Evolutionary conservation across 441 rosid species (phyloP), one percentile per base, ranked within the genome.

Genomic region (Macaranga tanarius): DNA sequence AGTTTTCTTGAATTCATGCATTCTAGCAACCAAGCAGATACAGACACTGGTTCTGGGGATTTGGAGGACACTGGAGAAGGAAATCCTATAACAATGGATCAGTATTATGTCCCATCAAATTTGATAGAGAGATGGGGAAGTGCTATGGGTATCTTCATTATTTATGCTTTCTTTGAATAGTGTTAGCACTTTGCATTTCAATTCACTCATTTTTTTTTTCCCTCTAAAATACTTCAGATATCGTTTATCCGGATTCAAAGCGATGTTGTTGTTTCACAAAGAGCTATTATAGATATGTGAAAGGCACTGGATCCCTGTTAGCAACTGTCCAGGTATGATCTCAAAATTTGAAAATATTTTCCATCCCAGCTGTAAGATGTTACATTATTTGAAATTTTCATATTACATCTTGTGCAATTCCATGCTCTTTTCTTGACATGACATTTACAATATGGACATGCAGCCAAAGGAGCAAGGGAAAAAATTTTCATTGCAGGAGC

Each of bases 191-290:
- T 31, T 51, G 74, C 38, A 4, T 31, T 31, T 31, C 38, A 10
- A 52, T 44, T 47, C 12, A 51, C 45, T 67, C 45, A 62, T 8
- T 50, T 51, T 54, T 38, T 20, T 50, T 69, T 42, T 58, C 22
- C 64, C 81, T 87, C 84, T 83, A 73, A 80, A 76, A n/a, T 54
- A 65, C 74, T 67, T 65, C 77, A 94, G 98, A 95, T 73, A 80
- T 92, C 77, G 97, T 95, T 26, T 89, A 89, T 85, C 86, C 97
- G 0, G 96, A 89, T 85, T 95, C 99, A 15, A 88, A 82, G 78
- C 83, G 96, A 62, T 95, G 99, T 16, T 95, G 99, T 76, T 95
- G 99, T 82, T 95, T 95, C 80, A 95, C 97, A 5, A 92, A 95
- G 86, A 95, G 97, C 76, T 95, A 95, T 76, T 95, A 86, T 70